Conservation (phyloP, 2,329 filamentous ascomycete genomes). For the Hymenoscyphus infarciens region DNA sequence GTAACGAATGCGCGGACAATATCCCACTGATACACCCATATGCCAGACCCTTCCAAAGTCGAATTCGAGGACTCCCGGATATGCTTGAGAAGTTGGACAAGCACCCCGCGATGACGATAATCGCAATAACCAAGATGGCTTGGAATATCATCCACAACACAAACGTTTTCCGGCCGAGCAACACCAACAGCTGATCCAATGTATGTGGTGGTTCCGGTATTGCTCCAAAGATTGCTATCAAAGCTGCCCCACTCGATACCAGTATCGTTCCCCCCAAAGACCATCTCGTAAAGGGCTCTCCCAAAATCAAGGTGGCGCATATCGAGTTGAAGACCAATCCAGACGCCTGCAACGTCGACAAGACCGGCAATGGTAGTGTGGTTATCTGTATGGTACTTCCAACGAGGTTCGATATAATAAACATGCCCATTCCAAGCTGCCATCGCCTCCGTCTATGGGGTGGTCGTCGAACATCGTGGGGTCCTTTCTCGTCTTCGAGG, state of each 20-base stretch:
- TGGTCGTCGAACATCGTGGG: conserved; percentile 73
- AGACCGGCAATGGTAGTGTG: conserved; percentile 85
- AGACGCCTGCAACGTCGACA: conserved; percentile 92
- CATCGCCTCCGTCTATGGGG: conserved; percentile 88
- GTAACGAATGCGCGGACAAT: conserved; percentile 84
- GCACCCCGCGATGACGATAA: conserved; percentile 61
- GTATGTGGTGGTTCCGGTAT: conserved; percentile 91
- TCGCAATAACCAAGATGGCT: conserved; percentile 64
- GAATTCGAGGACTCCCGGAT: conserved; percentile 62
- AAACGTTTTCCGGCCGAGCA: conserved; percentile 73
- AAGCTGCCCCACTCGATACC: conserved; percentile 79
- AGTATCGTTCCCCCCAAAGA: conserved; percentile 87
- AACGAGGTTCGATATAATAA: conserved; percentile 88
- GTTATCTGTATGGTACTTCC: conserved; percentile 98
- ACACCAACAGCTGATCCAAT: conserved; percentile 71
- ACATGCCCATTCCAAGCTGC: conserved; percentile 98
- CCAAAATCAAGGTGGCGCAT: conserved; percentile 87
- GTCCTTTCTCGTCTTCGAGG: conserved; percentile 87
- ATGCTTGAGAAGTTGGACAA: conserved; percentile 49
- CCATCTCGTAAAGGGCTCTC: conserved; percentile 90
- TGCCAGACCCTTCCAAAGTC: conserved; percentile 74
- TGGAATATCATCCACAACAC: conserved; percentile 87
- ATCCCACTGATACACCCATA: conserved; percentile 92
- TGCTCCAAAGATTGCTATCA: conserved; percentile 92
- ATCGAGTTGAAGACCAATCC: conserved; percentile 98